Percentiles rank a stretch among this genome's conserved stretches.
Evolutionary conservation across 345 rosid genomes (phyloP).

Genomic region (Excoecaria cochinchinensis): DNA sequence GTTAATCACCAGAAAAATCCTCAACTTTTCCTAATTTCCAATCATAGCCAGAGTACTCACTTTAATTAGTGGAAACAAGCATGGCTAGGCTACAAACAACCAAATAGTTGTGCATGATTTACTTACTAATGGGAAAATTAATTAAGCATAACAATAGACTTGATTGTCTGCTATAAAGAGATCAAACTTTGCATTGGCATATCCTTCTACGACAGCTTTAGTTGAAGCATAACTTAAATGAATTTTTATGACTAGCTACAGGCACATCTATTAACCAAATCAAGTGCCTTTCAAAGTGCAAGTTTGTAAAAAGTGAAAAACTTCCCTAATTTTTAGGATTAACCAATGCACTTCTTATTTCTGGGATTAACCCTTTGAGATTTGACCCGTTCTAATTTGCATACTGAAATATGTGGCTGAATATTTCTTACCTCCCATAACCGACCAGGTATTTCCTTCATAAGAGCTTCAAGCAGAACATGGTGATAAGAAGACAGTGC

Average conservation of each 20-base stretch:
- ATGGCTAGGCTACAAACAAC: background rate
- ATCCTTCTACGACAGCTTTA: background rate
- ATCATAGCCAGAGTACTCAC: background rate
- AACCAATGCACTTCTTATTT: background rate
- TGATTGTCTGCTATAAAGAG: background rate
- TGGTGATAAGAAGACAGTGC: conserved; percentile 62
- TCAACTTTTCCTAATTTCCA: background rate
- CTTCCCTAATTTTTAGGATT: background rate
- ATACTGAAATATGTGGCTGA: conserved; percentile 5
- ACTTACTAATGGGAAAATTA: background rate
- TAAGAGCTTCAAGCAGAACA: conserved; percentile 57
- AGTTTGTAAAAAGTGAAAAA: background rate
- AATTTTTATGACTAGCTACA: background rate
- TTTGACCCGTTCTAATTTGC: background rate
- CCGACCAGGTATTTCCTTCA: conserved; percentile 87
- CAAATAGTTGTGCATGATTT: background rate
- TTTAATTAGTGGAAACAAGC: background rate
- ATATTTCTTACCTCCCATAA: conserved; percentile 76
- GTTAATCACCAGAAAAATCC: background rate
- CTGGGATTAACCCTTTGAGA: background rate
- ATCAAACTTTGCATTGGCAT: background rate
- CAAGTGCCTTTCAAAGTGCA: background rate
- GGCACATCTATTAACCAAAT: background rate
- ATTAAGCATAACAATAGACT: background rate
- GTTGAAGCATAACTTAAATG: background rate